Evolutionary conservation across 257 asterid genomes (phyloP), one percentile per base, ranked within the genome.

Genomic region (Primulina huaijiensis): DNA sequence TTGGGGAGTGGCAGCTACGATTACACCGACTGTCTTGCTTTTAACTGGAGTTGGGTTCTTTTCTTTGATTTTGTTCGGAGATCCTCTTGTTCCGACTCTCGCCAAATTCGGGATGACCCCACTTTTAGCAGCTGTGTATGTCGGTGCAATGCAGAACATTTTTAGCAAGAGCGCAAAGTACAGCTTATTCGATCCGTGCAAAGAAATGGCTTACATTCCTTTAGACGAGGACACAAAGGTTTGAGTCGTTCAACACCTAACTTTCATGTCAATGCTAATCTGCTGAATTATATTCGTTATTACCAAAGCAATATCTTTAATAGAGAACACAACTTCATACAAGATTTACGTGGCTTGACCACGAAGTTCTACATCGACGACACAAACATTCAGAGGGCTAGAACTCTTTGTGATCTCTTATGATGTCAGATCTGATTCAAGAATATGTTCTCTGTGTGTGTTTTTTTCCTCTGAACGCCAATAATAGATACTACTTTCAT

Each of bases 201-300:
- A 94, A 77, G 99, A 94, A 76, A 94, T 94, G 97, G 99, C 99
- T 5, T 94, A 89, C 79, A 94, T 94, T 80, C 99, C 97, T 65
- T 65, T 94, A 82, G 99, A 94, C 16, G 99, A 94, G 77, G 99
- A 89, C 77, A 94, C 99, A 53, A 94, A 94, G 99, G 99, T 92
- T 70, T 38, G 46, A 38, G 12, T 38, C 46, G 14, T 38, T 38
- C 3, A 75, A 38, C 46, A 19, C 69, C 17, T 43, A 17, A 7
- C 53, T 60, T 65, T 23, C 31, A 70, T n/a, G 7, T 3, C 46
- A 8, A 38, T 9, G 14, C 12, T 38, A 8, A 38, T 9, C 46
- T 38, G 14, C 46, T 38, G 14, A 38, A 38, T 38, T 8, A 3
- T 38, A 10, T 38, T 38, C 3, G 3, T 14, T 38, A 38, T 38